These are phyloP conservation scores for Mollisia scopiformis DNA, from an alignment of 2,329 filamentous ascomycete genomes.

Conservation along the genomic window DNA sequence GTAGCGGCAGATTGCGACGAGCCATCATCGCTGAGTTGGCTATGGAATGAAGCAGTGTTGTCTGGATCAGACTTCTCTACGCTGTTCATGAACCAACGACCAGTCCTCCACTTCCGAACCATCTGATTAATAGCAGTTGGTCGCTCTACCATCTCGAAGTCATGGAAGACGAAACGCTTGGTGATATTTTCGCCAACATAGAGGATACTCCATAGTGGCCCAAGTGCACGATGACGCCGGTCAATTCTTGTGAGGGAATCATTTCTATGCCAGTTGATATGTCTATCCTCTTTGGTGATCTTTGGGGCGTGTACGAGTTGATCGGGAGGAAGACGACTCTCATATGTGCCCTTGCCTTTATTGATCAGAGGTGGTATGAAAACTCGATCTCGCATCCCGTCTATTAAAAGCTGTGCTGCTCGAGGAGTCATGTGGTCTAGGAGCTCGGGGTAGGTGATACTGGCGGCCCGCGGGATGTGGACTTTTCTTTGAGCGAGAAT, in stretches of 20 bases:
- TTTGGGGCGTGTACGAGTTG: constrained; percentile 67
- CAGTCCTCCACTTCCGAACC: background rate
- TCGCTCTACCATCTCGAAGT: background rate
- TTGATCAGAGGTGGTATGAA: constrained; percentile 63
- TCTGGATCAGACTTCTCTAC: too few relatives aligned
- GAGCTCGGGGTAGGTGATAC: constrained; percentile 52
- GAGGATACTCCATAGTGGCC: background rate
- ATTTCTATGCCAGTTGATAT: constrained; percentile 59
- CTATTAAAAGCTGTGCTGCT: constrained; percentile 73
- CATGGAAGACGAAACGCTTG: background rate
- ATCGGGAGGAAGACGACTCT: constrained; percentile 15
- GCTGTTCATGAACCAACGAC: background rate
- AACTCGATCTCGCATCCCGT: constrained; percentile 61
- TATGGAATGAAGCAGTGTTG: background rate
- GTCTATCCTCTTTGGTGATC: constrained; percentile 64
- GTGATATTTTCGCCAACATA: background rate
- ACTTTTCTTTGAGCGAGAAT: constrained; percentile 74
- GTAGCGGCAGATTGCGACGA: background rate
- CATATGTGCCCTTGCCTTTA: background rate
- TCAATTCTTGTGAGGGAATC: constrained; percentile 59
- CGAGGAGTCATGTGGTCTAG: constrained; percentile 58
- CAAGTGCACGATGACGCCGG: constrained; percentile 40
- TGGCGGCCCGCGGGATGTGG: constrained; percentile 48
- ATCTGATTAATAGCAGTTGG: background rate
- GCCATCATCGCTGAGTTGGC: background rate